Conservation (phyloP, 2,329 filamentous ascomycete species). For the Aspergillus versicolor region DNA sequence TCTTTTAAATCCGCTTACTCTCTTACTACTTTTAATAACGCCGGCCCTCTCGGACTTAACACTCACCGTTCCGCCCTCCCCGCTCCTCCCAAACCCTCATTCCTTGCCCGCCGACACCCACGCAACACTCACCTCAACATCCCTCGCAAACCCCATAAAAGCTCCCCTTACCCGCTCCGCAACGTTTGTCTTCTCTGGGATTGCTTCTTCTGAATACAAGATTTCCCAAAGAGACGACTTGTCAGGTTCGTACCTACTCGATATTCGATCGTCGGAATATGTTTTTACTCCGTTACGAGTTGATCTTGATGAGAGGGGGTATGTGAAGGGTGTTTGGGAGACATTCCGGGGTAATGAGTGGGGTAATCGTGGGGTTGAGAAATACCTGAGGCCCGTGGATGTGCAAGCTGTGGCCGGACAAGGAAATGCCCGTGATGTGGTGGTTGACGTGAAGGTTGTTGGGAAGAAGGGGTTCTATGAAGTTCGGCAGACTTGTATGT, state of each 20-base stretch:
- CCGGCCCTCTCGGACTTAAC: slow-evolving; percentile 31
- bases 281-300: slow-evolving; percentile 77
- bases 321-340: slow-evolving; percentile 69
- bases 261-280: slow-evolving; percentile 73
- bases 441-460: slow-evolving; percentile 62
- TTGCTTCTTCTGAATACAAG: slow-evolving; percentile 37
- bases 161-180: slow-evolving; percentile 68
- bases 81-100: slow-evolving; percentile 44
- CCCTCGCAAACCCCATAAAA: slow-evolving; percentile 43
- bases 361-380: slow-evolving; percentile 70
- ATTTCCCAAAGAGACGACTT: slow-evolving; percentile 1
- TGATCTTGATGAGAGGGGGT: slow-evolving; percentile 55
- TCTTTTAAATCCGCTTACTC: slow-evolving; percentile 3
- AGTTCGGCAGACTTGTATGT: slow-evolving; percentile 73
- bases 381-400: slow-evolving; percentile 32
- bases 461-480: slow-evolving; percentile 73
- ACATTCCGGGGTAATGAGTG: slow-evolving; percentile 88
- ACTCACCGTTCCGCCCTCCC: slow-evolving; percentile 42
- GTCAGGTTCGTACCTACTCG: slow-evolving; percentile 69
- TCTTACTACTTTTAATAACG: slow-evolving; percentile 20
- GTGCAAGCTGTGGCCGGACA: neutral
- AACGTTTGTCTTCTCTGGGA: slow-evolving; percentile 72
- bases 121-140: slow-evolving; percentile 49
- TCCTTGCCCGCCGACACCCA: slow-evolving; percentile 48
- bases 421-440: slow-evolving; percentile 33